These are phyloP conservation scores for Avena eriantha DNA, from an alignment of 176 grass and related monocot genomes.

Conservation along the genomic window DNA sequence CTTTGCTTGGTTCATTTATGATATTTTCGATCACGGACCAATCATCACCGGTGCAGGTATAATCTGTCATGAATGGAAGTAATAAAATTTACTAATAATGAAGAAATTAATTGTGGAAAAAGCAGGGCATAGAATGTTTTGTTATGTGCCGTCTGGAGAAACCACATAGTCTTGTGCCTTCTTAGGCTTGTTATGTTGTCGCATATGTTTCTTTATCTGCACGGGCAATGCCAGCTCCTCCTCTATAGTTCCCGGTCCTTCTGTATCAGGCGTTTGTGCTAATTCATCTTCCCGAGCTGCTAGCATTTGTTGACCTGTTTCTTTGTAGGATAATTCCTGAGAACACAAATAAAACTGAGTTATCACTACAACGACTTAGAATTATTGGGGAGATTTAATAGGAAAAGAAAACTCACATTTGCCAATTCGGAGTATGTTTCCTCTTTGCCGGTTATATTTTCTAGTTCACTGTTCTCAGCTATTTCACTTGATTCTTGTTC, in stretches of 20 bases:
- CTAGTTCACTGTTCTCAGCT: too few species aligned
- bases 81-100: neutral
- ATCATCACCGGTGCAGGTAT: neutral
- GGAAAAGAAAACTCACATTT: neutral
- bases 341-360: neutral
- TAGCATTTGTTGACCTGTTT: neutral
- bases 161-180: neutral
- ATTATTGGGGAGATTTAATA: neutral
- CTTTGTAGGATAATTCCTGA: neutral
- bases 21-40: neutral
- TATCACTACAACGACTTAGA: neutral
- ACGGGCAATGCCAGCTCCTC: neutral
- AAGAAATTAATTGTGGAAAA: neutral
- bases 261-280: neutral
- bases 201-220: neutral
- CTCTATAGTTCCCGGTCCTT: neutral
- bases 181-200: neutral
- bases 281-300: neutral
- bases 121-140: neutral
- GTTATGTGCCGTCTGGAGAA: neutral
- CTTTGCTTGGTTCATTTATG: neutral
- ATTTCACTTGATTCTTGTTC: too few species aligned
- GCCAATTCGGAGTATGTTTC: too few species aligned
- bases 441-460: neutral
- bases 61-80: neutral